Conservation (phyloP, 495 filamentous ascomycete species). For the Neurospora sp. region DNA sequence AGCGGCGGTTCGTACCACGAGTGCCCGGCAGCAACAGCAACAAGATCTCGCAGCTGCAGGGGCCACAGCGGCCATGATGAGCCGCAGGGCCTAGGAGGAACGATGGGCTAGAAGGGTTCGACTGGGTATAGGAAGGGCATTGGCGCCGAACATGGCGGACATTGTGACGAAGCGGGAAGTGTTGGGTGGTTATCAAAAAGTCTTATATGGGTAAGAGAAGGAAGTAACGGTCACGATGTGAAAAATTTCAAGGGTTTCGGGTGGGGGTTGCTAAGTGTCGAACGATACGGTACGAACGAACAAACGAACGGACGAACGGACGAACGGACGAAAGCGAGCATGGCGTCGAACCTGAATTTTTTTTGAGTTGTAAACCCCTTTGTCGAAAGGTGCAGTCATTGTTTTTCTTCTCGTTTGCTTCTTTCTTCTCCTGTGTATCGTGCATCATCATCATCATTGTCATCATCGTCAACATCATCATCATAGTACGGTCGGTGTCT, state of each 20-base stretch:
- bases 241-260: not conserved
- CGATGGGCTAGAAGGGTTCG: not conserved
- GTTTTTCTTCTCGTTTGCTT: not conserved
- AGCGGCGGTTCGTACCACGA: constrained; percentile 37
- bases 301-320: not conserved
- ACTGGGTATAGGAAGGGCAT: not conserved
- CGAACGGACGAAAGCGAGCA: not conserved
- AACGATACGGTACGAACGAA: not conserved
- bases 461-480: not conserved
- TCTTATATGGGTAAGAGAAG: not conserved
- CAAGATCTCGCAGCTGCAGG: constrained; percentile 42
- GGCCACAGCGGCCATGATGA: constrained; percentile 42
- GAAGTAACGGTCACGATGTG: not conserved
- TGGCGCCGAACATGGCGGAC: not conserved
- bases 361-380: not conserved
- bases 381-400: not conserved
- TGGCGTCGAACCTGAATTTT: not conserved
- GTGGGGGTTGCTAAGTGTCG: not conserved
- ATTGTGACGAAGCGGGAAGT: not conserved
- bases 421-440: not conserved
- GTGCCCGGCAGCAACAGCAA: constrained; percentile 22
- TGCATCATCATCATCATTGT: not conserved
- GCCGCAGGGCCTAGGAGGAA: constrained; percentile 30
- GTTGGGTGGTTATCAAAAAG: not conserved
- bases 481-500: not conserved